A percentile compares a stretch with the other conserved stretches of the same genome.
These are phyloP conservation scores for Coniella vitis DNA, from an alignment of 2,329 filamentous ascomycete genomes.

Conservation along the genomic window DNA sequence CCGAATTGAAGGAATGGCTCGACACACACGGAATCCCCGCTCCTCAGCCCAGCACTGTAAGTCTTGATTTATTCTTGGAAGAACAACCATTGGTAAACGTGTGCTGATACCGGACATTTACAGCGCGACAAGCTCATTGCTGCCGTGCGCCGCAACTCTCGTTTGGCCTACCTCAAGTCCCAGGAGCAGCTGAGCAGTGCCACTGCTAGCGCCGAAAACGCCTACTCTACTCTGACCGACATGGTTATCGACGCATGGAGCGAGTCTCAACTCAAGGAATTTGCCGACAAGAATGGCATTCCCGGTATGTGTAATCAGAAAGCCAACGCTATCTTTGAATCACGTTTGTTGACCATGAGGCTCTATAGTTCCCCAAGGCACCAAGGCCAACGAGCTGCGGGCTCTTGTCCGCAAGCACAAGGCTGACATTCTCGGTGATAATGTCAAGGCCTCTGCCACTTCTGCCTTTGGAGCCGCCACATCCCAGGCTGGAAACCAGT, in stretches of 20 bases:
- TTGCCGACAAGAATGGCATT: slow-evolving; percentile 85
- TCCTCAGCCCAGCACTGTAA: slow-evolving; percentile 67
- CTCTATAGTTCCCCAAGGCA: slow-evolving; percentile 78
- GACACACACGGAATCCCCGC: slow-evolving; percentile 80
- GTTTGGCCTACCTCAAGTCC: slow-evolving; percentile 65
- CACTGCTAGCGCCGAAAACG: slow-evolving; percentile 58
- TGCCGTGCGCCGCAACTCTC: slow-evolving; percentile 82
- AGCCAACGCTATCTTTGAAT: too few species aligned
- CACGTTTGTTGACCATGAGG: slow-evolving; percentile 8
- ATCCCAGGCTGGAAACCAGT: slow-evolving; percentile 68
- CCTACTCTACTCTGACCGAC: slow-evolving; percentile 71
- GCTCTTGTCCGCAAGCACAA: slow-evolving; percentile 86
- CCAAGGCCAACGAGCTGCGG: slow-evolving; percentile 80
- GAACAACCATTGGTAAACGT: not conserved
- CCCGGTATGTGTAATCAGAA: too few species aligned
- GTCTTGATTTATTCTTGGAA: slow-evolving; percentile 6
- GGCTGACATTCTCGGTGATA: slow-evolving; percentile 63
- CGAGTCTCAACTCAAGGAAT: slow-evolving; percentile 83
- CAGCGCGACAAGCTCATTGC: slow-evolving; percentile 82
- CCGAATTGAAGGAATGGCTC: slow-evolving; percentile 88
- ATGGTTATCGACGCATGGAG: slow-evolving; percentile 85
- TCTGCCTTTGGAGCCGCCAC: slow-evolving; percentile 66
- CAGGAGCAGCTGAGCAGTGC: slow-evolving; percentile 54
- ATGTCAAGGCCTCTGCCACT: slow-evolving; percentile 47
- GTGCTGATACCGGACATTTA: slow-evolving; percentile 16